phyloP scores from a whole-genome alignment of 352 stramenopile genomes.

The Globisporangium barbulae region DNA sequence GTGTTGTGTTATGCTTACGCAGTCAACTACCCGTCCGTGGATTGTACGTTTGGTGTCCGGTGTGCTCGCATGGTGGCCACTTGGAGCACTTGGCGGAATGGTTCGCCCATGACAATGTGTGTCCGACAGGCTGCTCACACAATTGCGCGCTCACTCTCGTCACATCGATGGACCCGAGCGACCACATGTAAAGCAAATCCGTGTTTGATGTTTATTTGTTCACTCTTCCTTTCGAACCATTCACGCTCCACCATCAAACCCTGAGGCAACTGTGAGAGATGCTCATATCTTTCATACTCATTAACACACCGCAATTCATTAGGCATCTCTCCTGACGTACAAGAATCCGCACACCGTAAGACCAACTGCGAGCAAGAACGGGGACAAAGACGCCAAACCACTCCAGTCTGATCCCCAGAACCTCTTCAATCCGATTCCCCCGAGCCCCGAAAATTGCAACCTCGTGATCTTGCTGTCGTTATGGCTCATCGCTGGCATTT shows the following conservation, averaged over 20 bases:
- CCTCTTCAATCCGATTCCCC: constrained; percentile 6
- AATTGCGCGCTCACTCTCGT: constrained; percentile 52
- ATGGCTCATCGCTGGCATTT: background rate
- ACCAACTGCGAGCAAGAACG: background rate
- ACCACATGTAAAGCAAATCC: constrained; percentile 9
- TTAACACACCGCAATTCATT: too few species aligned
- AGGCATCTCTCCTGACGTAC: background rate
- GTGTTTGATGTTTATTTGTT: background rate
- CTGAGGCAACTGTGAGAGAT: background rate
- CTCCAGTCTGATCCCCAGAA: constrained; percentile 3
- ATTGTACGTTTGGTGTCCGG: constrained; percentile 90
- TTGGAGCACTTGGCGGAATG: constrained; percentile 81
- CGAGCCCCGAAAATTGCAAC: constrained; percentile 9
- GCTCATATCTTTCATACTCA: background rate
- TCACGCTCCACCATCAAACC: background rate
- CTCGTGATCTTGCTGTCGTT: background rate
- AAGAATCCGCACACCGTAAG: constrained; percentile 1
- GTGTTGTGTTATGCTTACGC: background rate
- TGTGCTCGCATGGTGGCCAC: constrained; percentile 89
- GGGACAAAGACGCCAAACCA: background rate
- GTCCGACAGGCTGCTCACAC: constrained; percentile 76
- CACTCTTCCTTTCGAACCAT: background rate
- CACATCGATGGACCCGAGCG: constrained; percentile 12
- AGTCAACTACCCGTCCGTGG: constrained; percentile 85
- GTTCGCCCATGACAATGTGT: constrained; percentile 68